Conservation (phyloP, 192 early-diverging fungal species). For the Coemansia biformis region DNA sequence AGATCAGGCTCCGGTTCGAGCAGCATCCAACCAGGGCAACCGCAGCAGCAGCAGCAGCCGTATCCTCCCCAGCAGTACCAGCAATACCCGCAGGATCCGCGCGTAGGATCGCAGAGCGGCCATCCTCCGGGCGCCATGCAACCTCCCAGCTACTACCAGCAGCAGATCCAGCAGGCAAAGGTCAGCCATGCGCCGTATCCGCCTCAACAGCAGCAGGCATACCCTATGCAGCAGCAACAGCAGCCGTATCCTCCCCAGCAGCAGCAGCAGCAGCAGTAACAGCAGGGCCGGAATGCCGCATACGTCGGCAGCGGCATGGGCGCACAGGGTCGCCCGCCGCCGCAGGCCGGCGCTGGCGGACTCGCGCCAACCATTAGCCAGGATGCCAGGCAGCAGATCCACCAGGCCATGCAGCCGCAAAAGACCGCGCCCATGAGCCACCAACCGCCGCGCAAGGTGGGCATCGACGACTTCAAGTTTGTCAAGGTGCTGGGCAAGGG, state of each 20-base stretch:
- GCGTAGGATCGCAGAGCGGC: conserved; percentile 27
- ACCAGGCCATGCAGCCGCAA: conserved; percentile 42
- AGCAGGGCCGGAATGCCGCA: conserved; percentile 11
- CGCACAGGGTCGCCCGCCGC: conserved; percentile 2
- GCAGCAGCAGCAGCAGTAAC: conserved; percentile 28
- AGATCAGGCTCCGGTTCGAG: conserved; percentile 7
- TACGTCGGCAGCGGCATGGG: conserved; percentile 19
- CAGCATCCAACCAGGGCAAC: conserved; percentile 12
- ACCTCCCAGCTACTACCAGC: conserved; percentile 45
- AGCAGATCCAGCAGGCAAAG: conserved; percentile 50
- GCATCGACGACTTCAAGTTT: conserved; percentile 90
- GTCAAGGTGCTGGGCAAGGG: conserved; percentile 94
- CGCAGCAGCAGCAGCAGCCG: conserved; percentile 19
- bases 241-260: conserved; percentile 32
- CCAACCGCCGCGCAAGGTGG: conserved; percentile 60
- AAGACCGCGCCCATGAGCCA: conserved; percentile 5
- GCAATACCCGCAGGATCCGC: conserved; percentile 10
- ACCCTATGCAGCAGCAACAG: conserved; percentile 29
- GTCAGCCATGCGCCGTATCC: conserved; percentile 21
- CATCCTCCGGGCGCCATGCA: conserved; percentile 48
- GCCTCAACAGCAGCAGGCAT: conserved; percentile 12
- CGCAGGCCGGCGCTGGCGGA: background rate
- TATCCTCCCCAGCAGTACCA: conserved; percentile 23
- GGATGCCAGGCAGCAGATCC: conserved; percentile 36
- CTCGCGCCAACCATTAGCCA: conserved; percentile 7